A percentile compares a stretch with the other conserved stretches of the same genome.
phyloP scores from a whole-genome alignment of 768 basidiomycete genomes.

The Glaciozyma antarctica region DNA sequence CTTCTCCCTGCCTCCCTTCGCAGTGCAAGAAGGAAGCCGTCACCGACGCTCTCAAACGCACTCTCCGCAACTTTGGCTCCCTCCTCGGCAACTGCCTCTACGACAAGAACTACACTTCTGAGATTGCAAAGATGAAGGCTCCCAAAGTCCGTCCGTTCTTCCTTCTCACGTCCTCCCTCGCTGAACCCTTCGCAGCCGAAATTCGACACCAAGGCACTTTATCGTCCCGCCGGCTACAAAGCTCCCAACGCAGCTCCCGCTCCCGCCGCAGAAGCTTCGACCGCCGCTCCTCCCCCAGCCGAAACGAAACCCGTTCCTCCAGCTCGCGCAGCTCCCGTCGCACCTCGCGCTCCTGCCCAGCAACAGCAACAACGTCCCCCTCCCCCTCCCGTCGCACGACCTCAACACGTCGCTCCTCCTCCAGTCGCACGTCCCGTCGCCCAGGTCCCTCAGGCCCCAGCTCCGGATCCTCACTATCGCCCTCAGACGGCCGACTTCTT shows the following conservation, averaged over 20 bases:
- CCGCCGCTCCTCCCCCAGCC: neutral
- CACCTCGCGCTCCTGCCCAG: neutral
- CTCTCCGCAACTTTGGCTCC: slow-evolving; percentile 85
- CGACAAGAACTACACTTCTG: slow-evolving; percentile 77
- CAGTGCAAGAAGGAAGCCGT: slow-evolving; percentile 98
- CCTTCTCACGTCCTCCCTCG: no score
- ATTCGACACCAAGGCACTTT: slow-evolving; percentile 30
- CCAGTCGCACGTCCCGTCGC: neutral
- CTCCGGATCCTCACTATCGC: neutral
- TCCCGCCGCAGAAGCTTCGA: neutral
- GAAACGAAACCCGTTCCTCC: neutral
- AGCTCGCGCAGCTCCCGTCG: neutral
- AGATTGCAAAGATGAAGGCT: slow-evolving; percentile 78
- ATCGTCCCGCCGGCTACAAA: slow-evolving; percentile 10
- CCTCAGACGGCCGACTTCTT: slow-evolving; percentile 4
- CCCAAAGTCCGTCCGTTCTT: slow-evolving; percentile 52
- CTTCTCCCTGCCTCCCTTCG: neutral
- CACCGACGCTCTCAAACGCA: slow-evolving; percentile 85
- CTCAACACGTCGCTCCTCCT: neutral
- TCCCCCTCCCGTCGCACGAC: neutral
- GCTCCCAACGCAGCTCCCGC: neutral
- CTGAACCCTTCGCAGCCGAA: slow-evolving; percentile 24
- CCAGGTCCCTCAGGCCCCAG: neutral
- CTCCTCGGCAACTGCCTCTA: slow-evolving; percentile 95
- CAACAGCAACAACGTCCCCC: neutral